A percentile compares a stretch with the other conserved stretches of the same genome.
These are phyloP conservation scores for Fusarium anguioides DNA, from an alignment of 2,329 filamentous ascomycete species.

Conservation along the genomic window DNA sequence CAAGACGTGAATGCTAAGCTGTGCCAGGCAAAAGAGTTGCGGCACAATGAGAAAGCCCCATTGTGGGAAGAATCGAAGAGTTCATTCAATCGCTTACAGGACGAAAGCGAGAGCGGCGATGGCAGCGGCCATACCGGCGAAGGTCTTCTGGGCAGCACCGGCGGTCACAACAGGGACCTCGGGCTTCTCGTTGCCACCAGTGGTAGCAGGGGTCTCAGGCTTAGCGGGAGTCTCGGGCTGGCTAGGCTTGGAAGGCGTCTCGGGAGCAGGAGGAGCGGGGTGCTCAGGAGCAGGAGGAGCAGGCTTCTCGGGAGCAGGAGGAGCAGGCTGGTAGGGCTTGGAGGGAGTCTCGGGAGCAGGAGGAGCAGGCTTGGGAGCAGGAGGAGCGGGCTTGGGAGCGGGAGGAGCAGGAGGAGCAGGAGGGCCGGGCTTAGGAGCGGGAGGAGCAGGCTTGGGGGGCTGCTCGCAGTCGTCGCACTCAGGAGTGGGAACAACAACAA, in stretches of 20 bases:
- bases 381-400: background rate
- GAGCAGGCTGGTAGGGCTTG: no score
- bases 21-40: background rate
- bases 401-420: background rate
- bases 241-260: background rate
- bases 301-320: conserved; percentile 1
- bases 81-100: conserved; percentile 35
- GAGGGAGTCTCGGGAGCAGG: background rate
- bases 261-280: no score
- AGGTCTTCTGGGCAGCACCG: conserved; percentile 42
- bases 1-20: conserved; percentile 19
- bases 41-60: conserved; percentile 2
- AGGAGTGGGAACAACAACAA: conserved; percentile 25
- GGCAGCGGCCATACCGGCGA: conserved; percentile 39
- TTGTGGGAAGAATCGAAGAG: background rate
- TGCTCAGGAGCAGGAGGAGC: no score
- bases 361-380: background rate
- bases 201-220: background rate
- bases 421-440: background rate
- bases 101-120: conserved; percentile 43
- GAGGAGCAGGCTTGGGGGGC: background rate
- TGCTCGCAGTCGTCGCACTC: background rate
- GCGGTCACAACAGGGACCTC: conserved; percentile 38
- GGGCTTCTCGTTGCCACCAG: conserved; percentile 9
- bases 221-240: background rate